These are phyloP conservation scores for Protea cynaroides DNA, from an alignment of 164 flowering plant species.

Conservation along the genomic window DNA sequence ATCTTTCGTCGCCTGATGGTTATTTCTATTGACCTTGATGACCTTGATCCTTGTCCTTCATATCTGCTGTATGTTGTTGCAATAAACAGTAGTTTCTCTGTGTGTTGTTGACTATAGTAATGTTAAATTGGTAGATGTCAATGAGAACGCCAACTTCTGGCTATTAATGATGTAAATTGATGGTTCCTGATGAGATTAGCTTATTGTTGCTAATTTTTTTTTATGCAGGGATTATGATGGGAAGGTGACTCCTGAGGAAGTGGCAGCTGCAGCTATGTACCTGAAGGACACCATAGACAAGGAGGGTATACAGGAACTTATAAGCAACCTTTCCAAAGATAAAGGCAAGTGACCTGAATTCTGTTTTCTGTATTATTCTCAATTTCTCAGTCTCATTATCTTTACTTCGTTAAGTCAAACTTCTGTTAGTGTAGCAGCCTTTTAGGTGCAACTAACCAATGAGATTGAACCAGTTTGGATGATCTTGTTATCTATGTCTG, in stretches of 20 bases:
- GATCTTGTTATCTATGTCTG: too few relatives aligned
- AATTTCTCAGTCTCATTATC: not conserved
- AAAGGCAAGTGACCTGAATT: constrained; percentile 33
- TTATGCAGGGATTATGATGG: constrained; percentile 77
- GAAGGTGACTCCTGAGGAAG: constrained; percentile 91
- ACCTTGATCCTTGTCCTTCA: too few relatives aligned
- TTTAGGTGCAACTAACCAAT: too few relatives aligned
- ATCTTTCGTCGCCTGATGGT: too few relatives aligned
- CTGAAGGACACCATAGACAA: constrained; percentile 63
- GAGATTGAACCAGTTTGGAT: too few relatives aligned
- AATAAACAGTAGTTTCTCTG: too few relatives aligned
- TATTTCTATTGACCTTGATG: too few relatives aligned
- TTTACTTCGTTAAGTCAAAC: not conserved
- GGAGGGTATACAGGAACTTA: constrained; percentile 73
- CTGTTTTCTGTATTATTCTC: not conserved
- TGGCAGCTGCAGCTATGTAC: constrained; percentile 72
- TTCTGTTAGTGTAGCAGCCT: not conserved
- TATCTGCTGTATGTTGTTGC: too few relatives aligned
- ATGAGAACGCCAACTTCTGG: too few relatives aligned
- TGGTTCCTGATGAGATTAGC: not conserved
- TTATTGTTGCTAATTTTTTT: not conserved
- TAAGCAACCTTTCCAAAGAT: constrained; percentile 75
- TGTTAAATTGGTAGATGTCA: too few relatives aligned
- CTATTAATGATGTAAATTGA: too few relatives aligned
- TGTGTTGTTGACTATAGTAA: too few relatives aligned